These are phyloP conservation scores for Daldinia sp. DNA, from an alignment of 2,329 filamentous ascomycete species.

Conservation along the genomic window DNA sequence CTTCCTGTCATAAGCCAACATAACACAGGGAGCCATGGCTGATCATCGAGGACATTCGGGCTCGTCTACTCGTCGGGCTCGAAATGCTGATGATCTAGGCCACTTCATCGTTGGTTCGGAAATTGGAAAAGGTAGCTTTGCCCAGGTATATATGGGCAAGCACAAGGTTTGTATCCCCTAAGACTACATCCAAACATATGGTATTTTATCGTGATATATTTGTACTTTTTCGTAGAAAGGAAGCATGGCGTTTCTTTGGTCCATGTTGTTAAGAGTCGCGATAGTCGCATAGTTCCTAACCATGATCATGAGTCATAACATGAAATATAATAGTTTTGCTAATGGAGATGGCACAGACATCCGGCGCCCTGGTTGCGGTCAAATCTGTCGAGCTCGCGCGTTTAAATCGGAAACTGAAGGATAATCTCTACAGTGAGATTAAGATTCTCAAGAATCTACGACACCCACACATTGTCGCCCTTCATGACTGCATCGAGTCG, in stretches of 20 bases:
- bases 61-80: conserved; percentile 49
- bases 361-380: conserved; percentile 86
- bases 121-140: conserved; percentile 98
- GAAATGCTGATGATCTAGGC: conserved; percentile 63
- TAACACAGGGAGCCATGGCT: conserved; percentile 48
- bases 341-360: conserved; percentile 62
- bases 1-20: conserved; percentile 47
- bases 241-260: background rate
- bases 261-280: background rate
- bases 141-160: conserved; percentile 87
- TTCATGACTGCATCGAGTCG: conserved; percentile 93
- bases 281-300: background rate
- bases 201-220: conserved; percentile 20
- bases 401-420: conserved; percentile 93
- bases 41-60: conserved; percentile 41
- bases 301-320: conserved; percentile 26
- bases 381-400: conserved; percentile 93
- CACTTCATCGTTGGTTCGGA: conserved; percentile 85
- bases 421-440: conserved; percentile 95
- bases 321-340: conserved; percentile 25
- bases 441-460: conserved; percentile 92
- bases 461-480: conserved; percentile 95
- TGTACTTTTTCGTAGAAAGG: conserved; percentile 4
- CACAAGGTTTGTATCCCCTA: conserved; percentile 72
- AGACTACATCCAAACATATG: background rate